These are phyloP conservation scores for Russula griseocarnosa DNA, from an alignment of 768 basidiomycete genomes.

Conservation along the genomic window DNA sequence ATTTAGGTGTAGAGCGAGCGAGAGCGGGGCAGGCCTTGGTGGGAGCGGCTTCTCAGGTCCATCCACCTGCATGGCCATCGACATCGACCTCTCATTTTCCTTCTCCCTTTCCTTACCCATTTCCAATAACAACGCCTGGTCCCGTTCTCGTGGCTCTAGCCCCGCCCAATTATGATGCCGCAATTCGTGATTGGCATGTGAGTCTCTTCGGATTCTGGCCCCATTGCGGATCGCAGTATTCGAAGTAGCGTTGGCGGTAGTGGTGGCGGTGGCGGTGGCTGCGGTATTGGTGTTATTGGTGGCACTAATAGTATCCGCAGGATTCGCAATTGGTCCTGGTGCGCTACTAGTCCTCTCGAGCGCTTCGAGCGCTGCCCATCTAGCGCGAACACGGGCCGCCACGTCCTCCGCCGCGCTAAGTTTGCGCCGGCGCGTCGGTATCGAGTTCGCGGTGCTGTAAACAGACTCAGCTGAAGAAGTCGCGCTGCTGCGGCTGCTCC, in stretches of 20 bases:
- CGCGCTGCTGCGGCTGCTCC: conserved; percentile 25
- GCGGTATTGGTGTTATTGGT: neutral
- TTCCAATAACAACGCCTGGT: neutral
- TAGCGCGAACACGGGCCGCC: conserved; percentile 23
- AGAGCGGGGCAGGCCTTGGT: conserved; percentile 11
- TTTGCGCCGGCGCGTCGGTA: conserved; percentile 20
- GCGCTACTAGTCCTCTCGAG: conserved; percentile 15
- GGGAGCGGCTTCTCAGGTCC: conserved; percentile 22
- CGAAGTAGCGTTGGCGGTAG: neutral
- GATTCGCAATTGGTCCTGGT: neutral
- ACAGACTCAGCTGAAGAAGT: conserved; percentile 23
- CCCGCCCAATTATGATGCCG: neutral
- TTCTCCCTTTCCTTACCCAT: conserved; percentile 13
- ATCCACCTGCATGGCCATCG: conserved; percentile 17
- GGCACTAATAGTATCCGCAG: neutral
- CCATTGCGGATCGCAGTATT: neutral
- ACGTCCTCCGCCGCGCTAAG: conserved; percentile 27
- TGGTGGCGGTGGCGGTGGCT: no score
- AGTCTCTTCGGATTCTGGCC: neutral
- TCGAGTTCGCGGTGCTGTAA: conserved; percentile 6
- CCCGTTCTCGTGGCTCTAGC: no score
- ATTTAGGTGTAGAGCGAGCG: neutral
- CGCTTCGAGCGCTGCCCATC: conserved; percentile 27
- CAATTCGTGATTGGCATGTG: neutral
- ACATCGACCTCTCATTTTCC: neutral